Conservation (phyloP, 257 asterid genomes). For the Euphrasia confusa region DNA sequence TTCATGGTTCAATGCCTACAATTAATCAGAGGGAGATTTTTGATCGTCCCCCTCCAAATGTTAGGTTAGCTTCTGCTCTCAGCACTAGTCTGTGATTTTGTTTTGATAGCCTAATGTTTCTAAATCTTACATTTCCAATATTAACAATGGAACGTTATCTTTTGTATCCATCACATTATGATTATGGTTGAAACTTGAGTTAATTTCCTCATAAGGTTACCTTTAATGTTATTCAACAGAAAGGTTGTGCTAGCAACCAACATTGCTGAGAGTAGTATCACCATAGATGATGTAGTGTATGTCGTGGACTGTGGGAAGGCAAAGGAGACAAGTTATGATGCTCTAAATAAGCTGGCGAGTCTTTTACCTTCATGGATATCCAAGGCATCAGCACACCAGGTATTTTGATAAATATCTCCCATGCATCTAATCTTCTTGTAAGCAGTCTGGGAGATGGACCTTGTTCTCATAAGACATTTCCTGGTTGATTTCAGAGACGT, state of each 20-base stretch:
- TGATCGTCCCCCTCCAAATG: conserved; percentile 67
- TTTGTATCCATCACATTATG: conserved; percentile 11
- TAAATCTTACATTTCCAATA: not conserved
- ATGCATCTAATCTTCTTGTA: not conserved
- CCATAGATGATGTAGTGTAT: conserved; percentile 93
- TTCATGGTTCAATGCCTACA: conserved; percentile 99
- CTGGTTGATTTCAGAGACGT: conserved; percentile 64
- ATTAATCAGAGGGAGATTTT: conserved; percentile 84
- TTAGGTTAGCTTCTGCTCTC: conserved; percentile 43
- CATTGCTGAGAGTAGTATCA: conserved; percentile 96
- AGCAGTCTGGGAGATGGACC: not conserved
- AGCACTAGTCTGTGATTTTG: not conserved
- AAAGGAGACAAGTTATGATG: conserved; percentile 96
- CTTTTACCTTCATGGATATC: conserved; percentile 98
- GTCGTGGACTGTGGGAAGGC: conserved; percentile 98
- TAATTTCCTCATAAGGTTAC: conserved; percentile 8
- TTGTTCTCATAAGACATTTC: conserved; percentile 15
- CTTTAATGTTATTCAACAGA: conserved; percentile 42
- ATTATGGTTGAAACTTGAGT: conserved; percentile 1
- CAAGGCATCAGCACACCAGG: conserved; percentile 99
- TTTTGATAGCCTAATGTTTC: not conserved
- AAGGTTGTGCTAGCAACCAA: conserved; percentile 94
- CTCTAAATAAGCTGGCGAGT: conserved; percentile 93
- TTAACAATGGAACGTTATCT: not conserved
- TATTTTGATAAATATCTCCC: conserved; percentile 23